phyloP scores from a whole-genome alignment of 1,139 yeast genomes.

The Taphrina communis region DNA sequence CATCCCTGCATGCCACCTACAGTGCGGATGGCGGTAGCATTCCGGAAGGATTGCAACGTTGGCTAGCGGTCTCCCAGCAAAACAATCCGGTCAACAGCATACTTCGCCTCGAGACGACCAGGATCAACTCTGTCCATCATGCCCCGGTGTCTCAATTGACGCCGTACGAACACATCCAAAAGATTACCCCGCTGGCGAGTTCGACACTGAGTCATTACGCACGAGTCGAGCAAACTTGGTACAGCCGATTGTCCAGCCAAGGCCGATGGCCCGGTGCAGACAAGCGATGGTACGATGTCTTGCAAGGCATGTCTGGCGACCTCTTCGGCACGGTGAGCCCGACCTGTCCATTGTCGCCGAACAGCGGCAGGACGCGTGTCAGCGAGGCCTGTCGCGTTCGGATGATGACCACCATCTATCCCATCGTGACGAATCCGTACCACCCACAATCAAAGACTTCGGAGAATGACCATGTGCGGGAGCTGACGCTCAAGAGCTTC shows the following conservation, averaged over 20 bases:
- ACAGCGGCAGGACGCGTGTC: conserved; percentile 27
- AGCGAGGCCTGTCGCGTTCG: conserved; percentile 38
- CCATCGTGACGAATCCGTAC: conserved; percentile 24
- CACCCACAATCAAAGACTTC: conserved; percentile 20
- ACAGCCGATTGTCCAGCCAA: conserved; percentile 24
- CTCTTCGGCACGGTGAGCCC: conserved; percentile 15
- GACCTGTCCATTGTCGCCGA: conserved; percentile 16
- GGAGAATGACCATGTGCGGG: background rate
- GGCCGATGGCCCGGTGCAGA: conserved; percentile 28
- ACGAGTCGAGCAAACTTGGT: conserved; percentile 36
- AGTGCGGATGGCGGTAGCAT: background rate
- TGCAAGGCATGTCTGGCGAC: conserved; percentile 35
- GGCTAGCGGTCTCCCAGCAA: conserved; percentile 28
- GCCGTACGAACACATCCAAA: conserved; percentile 4
- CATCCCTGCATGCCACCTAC: background rate
- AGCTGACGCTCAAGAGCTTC: conserved; percentile 17
- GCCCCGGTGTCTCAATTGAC: background rate
- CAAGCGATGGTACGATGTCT: conserved; percentile 36
- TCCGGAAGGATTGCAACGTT: conserved; percentile 19
- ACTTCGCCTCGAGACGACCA: conserved; percentile 12
- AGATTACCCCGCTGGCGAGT: background rate
- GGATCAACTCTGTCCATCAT: background rate
- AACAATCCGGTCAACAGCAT: conserved; percentile 32
- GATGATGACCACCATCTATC: conserved; percentile 31
- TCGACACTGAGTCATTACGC: conserved; percentile 25